Conservation (phyloP, 768 basidiomycete species). For the Phlebiopsis flavidoalba region DNA sequence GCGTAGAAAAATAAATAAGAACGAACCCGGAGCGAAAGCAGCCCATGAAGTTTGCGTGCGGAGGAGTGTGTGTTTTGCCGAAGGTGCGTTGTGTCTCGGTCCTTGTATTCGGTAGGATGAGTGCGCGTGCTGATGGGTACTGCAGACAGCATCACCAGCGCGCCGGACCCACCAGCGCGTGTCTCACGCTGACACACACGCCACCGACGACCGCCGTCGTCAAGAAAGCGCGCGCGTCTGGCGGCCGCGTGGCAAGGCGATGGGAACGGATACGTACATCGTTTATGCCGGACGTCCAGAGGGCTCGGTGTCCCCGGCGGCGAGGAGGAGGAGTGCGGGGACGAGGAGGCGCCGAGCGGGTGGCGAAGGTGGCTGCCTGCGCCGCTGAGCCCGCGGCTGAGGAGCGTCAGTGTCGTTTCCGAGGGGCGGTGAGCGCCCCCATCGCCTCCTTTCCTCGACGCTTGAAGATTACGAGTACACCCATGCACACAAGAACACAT, state of each 20-base stretch:
- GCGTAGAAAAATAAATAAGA: no score
- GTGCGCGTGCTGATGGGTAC: no score
- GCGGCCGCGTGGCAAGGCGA: constrained; percentile 48
- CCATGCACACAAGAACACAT: not conserved
- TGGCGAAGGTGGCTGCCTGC: constrained; percentile 16
- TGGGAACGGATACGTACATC: constrained; percentile 64
- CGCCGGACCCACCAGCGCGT: no score
- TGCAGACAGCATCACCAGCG: no score
- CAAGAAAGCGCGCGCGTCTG: constrained; percentile 56
- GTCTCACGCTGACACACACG: constrained; percentile 18
- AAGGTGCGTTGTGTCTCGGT: no score
- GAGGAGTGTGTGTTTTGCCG: no score
- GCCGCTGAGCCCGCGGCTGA: not conserved
- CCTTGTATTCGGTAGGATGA: no score
- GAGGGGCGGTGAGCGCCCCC: not conserved
- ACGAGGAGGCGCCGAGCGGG: constrained; percentile 17
- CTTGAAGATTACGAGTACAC: not conserved
- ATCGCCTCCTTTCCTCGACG: not conserved
- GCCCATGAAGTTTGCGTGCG: no score
- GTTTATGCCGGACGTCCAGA: constrained; percentile 62
- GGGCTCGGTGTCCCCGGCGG: constrained; percentile 57
- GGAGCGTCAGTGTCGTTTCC: not conserved
- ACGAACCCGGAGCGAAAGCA: no score
- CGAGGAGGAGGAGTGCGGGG: constrained; percentile 28
- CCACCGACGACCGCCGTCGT: constrained; percentile 43